phyloP scores from a whole-genome alignment of 208 protist species.

The Leishmania turanica region DNA sequence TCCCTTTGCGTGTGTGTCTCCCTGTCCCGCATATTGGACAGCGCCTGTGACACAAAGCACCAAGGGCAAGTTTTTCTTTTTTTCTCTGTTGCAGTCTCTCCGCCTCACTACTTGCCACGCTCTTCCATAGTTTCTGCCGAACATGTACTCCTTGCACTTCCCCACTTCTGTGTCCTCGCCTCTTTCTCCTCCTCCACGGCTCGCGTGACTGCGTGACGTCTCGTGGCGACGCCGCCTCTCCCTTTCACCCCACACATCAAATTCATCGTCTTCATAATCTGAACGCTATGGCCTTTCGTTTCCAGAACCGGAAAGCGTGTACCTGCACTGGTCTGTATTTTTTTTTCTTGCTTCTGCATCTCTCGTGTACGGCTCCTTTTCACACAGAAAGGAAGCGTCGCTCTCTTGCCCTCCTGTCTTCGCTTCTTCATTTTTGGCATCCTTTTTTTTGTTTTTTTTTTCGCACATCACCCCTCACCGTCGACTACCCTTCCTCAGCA shows the following conservation, averaged over 20 bases:
- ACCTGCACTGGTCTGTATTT: neutral
- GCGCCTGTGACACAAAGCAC: neutral
- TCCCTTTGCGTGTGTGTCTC: neutral
- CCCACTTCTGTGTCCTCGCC: neutral
- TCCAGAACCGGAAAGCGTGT: neutral
- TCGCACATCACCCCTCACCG: neutral
- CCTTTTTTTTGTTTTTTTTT: neutral
- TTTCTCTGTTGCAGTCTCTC: neutral
- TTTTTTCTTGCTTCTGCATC: neutral
- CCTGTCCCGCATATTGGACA: neutral
- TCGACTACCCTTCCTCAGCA: neutral
- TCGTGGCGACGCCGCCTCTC: neutral
- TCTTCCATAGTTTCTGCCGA: neutral
- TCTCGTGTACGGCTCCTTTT: neutral
- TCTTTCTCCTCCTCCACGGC: neutral
- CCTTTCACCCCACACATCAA: neutral
- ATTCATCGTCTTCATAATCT: neutral
- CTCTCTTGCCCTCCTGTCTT: neutral
- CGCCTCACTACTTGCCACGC: neutral
- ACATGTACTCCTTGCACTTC: slow-evolving; percentile 3
- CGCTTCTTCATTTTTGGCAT: neutral
- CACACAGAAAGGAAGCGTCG: neutral
- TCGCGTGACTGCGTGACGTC: neutral
- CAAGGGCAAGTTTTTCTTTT: neutral
- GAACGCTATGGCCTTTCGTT: neutral